Base-by-base conservation (phyloP, 1,139 yeast species). In the Saccharomyces hybrid region DNA sequence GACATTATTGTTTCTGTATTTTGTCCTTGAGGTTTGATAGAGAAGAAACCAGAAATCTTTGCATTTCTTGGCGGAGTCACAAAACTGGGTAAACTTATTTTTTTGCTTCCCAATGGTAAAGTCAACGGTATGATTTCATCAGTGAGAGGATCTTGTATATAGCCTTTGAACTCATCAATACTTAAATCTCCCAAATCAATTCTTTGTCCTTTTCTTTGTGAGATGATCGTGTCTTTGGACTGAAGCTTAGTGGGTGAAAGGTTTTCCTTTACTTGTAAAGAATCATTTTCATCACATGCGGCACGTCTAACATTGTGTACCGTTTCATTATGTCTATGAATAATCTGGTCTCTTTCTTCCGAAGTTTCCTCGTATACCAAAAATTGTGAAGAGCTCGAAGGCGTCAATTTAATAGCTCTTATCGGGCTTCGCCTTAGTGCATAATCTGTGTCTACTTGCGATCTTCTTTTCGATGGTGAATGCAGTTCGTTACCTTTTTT, bases 21-120 rank as follows among this genome's bases (percentile, higher is more conserved):
- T 6, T 14, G 27, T 20, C 16, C 25, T 2, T 34, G 48, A 23
- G 8, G n/a, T 2, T 52, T 32, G n/a, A 32, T 50, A 5, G 57
- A 42, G 42, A 62, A 62, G 49, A 51, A 61, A 41, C 56, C 54
- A 42, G 52, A 55, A 23, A 61, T 51, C 34, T 51, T 55, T 14
- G 51, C 29, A 51, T 61, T 59, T 49, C 65, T 57, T 14, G 65
- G 65, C 1, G 65, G 65, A 2, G 65, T 62, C 1, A 61, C 56
- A 48, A 54, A 61, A 27, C 41, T 56, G 14, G 65, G 65, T 38
- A 62, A 52, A 26, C 29, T 46, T 0, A 49, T 57, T 32, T 56
- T 56, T 16, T 38, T 20, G 28, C 51, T 51, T 7, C 51, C 55
- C 27, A 56, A 46, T 42, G 59, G 65, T 26, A 62, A 34, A 0